Evolutionary conservation across 768 basidiomycete genomes (phyloP).

Genomic region (Kwoniella sp.): DNA sequence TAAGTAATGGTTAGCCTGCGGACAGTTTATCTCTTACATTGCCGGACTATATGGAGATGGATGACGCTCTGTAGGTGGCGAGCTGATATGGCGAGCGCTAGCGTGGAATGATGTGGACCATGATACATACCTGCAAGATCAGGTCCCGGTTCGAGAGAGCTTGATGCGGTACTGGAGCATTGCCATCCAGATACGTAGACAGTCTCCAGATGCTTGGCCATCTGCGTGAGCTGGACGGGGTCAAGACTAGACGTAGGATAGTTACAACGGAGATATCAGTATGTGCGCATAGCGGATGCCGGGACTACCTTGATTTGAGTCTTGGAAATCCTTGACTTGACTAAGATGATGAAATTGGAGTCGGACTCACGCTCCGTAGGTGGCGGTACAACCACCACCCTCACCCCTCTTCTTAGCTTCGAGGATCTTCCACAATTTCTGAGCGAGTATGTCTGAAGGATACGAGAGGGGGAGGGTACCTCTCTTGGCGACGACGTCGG

Average conservation of each 20-base stretch:
- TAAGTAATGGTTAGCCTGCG: too few relatives aligned
- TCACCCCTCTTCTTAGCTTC: constrained; percentile 66
- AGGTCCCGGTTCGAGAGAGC: constrained; percentile 93
- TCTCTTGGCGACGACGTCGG: constrained; percentile 89
- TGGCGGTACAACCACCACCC: constrained; percentile 66
- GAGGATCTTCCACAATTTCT: constrained; percentile 80
- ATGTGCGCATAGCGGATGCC: too few relatives aligned
- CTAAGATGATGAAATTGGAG: too few relatives aligned
- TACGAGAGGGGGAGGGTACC: constrained; percentile 84
- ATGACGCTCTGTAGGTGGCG: too few relatives aligned
- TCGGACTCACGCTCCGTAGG: constrained; percentile 97
- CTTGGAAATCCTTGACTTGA: too few relatives aligned
- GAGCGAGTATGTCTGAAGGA: constrained; percentile 78
- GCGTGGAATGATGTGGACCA: too few relatives aligned
- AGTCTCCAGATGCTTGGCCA: constrained; percentile 95
- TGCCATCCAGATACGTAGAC: constrained; percentile 92
- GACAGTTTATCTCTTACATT: too few relatives aligned
- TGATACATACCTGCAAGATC: constrained; percentile 89
- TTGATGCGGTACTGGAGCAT: constrained; percentile 88
- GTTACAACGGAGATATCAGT: constrained; percentile 4
- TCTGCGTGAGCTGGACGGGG: constrained; percentile 96
- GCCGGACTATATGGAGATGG: too few relatives aligned
- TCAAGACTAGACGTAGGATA: constrained; percentile 71
- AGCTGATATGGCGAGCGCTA: too few relatives aligned
- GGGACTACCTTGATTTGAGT: too few relatives aligned